phyloP scores from a whole-genome alignment of 768 basidiomycete genomes.

The Suillus spraguei region DNA sequence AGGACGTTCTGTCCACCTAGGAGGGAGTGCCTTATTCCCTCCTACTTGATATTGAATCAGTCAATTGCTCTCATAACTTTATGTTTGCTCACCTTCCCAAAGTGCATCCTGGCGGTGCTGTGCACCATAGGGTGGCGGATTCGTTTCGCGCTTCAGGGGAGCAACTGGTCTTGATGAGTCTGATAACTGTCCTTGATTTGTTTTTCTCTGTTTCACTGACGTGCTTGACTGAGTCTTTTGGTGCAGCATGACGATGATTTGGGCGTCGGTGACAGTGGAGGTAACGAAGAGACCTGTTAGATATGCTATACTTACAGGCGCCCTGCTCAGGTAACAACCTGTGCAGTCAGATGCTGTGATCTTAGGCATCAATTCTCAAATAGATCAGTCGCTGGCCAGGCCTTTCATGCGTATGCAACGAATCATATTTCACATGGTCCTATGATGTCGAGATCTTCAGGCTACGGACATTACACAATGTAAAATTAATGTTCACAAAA shows the following conservation, averaged over 20 bases:
- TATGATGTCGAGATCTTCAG: neutral
- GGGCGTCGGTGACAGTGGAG: neutral
- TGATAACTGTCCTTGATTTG: neutral
- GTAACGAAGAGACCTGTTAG: neutral
- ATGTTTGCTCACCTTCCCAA: constrained; percentile 4
- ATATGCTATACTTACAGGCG: neutral
- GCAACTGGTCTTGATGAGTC: neutral
- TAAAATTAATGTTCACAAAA: neutral
- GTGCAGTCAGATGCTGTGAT: neutral
- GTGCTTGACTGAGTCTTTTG: neutral
- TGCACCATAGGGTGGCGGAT: neutral
- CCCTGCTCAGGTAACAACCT: neutral
- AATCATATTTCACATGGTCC: no score
- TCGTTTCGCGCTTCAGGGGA: neutral
- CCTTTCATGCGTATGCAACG: no score
- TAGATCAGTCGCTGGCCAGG: no score
- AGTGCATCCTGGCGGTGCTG: constrained; percentile 6
- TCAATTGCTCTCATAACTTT: neutral
- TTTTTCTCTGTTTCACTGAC: neutral
- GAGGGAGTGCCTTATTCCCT: neutral
- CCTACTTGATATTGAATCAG: neutral
- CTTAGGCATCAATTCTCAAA: neutral
- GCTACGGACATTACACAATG: neutral
- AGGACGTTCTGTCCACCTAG: neutral
- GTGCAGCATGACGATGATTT: neutral